Evolutionary conservation across 306 rosid species (phyloP), one percentile per base, ranked within the genome.

Genomic region (Pyrus communis): DNA sequence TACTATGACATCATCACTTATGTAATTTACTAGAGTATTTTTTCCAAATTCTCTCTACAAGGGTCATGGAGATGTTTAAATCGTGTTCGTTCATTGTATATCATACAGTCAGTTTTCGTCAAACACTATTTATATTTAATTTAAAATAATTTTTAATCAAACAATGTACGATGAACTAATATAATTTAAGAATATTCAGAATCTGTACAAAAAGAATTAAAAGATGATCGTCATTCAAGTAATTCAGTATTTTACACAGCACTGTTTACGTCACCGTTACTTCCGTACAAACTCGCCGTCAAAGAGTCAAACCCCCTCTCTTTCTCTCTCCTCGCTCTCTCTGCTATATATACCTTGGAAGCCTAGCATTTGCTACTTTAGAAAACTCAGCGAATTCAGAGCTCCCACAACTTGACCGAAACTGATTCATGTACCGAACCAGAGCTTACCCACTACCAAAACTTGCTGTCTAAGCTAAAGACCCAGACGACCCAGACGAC

Each of bases 311-410:
- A 42, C 45, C 19, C 11, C 18, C 2, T 3, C 7, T 21, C 51
- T 13, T 33, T 30, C 57, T 63, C 51, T 9, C 43, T 38, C 57
- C 51, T 13, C 43, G 23, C 57, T 58, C 42, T 13, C 43, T 38
- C 57, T 58, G 15, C 88, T 80, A 78, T 85, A 84, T 74, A 89
- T 84, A 68, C 40, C 63, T 11, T 42, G 33, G 9, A 21, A 38
- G 55, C 23, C 28, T 28, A 10, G 11, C 22, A 42, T 10, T 10
- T 43, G 8, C 3, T 27, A 54, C 54, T 63, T 58, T 17, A 2
- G 61, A 64, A 55, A 27, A 64, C 52, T 21, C 7, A 22, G 22
- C 22, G 52, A 42, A 30, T 19, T 18, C 7, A 23, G 23, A 25
- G 57, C 19, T 12, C 13, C 51, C 18, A 25, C 9, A 30, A 13